Base-by-base conservation (phyloP, 208 protist genomes). In the Wallacemonas rigidus region DNA sequence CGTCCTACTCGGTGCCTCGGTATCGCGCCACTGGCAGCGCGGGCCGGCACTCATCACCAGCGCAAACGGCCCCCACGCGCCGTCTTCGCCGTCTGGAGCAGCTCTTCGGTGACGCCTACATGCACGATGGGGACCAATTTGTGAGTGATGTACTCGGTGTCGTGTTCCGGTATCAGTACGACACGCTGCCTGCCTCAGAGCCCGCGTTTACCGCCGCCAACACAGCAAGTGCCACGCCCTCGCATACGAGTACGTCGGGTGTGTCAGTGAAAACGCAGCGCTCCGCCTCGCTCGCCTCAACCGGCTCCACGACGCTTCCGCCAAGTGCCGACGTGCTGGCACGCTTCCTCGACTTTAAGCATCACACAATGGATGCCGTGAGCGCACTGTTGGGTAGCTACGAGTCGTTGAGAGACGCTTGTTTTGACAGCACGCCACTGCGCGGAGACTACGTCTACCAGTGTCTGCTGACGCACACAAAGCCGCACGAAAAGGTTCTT, bases 101-200 rank as follows among this genome's bases (percentile, higher is more conserved):
- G 65, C 54, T 93, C 5, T 90, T 90, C 67, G 76, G 77, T 3
- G 73, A 82, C 41, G 43, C 64, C 36, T 90, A 92, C 76, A 36
- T 39, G 6, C 17, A 77, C 58, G 72, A 86, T 57, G 87, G 87
- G 54, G 81, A 90, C 60, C 57, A 78, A 9, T 71, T 95, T 54
- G 54, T 95, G 38, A 63, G 47, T 7, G 83, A 84, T 53, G 79
- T 74, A 43, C 75, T 90, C 11, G 74, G 65, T 51, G 63, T 93
- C n/a, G 74, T 92, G 43, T 91, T 89, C 65, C 72, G 70, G 6
- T 79, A 79, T 9, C 81, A 92, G 70, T 93, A 88, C 81, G 78
- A 91, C 51, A 53, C 38, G 56, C 36, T 43, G 56, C 38, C 56
- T n/a, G 6, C 56, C 8, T 6, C 56, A 8, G 56, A 8, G 56